A percentile compares a stretch with the other conserved stretches of the same genome.
Evolutionary conservation across 2,329 filamentous ascomycete species (phyloP).

Genomic region (Ilyonectria robusta): DNA sequence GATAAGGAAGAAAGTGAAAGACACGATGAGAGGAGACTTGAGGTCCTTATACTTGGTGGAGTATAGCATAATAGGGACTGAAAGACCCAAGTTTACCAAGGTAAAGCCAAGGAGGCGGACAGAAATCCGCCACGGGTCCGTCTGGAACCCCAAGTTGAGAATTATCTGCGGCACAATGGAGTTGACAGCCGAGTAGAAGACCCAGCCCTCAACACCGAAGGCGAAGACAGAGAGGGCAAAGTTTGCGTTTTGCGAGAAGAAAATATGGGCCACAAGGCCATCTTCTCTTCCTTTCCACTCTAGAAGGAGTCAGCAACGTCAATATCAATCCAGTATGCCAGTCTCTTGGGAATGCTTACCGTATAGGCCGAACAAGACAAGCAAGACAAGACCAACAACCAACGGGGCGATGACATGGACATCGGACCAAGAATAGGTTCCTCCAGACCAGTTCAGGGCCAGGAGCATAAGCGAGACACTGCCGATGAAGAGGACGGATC

Average conservation of each 20-base stretch:
- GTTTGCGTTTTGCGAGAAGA: slow-evolving; percentile 25
- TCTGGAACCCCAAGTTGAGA: slow-evolving; percentile 21
- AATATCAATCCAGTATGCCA: neutral
- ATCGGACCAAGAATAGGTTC: slow-evolving; percentile 18
- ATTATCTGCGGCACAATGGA: slow-evolving; percentile 22
- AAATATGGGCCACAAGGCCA: slow-evolving; percentile 20
- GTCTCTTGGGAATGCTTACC: slow-evolving; percentile 1
- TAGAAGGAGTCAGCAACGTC: neutral
- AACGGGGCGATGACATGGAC: slow-evolving; percentile 17
- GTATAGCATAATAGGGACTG: slow-evolving; percentile 23
- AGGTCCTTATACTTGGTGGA: slow-evolving; percentile 20
- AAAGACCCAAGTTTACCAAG: slow-evolving; percentile 20
- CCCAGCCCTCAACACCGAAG: slow-evolving; percentile 22
- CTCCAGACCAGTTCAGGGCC: slow-evolving; percentile 21
- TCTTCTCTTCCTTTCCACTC: slow-evolving; percentile 23
- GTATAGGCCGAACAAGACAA: slow-evolving; percentile 20
- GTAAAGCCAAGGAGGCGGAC: slow-evolving; percentile 22
- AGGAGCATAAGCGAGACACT: slow-evolving; percentile 21
- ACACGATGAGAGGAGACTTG: slow-evolving; percentile 23
- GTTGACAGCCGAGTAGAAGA: slow-evolving; percentile 23
- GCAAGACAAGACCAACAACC: slow-evolving; percentile 10
- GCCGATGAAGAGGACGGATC: slow-evolving; percentile 19
- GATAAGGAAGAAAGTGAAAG: slow-evolving; percentile 16
- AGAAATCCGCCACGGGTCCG: slow-evolving; percentile 20
- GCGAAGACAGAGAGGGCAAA: slow-evolving; percentile 23